These are phyloP conservation scores for Boletus pseudo-olivaceus DNA, from an alignment of 768 basidiomycete species.

Conservation along the genomic window DNA sequence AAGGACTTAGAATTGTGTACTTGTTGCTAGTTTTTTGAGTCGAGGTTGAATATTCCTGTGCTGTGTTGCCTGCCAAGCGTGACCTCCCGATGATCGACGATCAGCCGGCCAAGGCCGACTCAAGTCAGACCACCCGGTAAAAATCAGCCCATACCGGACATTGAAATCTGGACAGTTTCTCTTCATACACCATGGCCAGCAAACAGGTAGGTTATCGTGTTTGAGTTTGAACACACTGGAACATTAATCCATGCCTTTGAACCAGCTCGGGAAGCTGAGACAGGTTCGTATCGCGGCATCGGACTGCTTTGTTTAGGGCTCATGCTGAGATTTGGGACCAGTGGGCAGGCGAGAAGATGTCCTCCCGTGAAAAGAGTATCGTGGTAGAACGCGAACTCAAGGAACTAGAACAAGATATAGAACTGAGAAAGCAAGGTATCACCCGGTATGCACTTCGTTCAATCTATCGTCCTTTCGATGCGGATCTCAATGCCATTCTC, in stretches of 20 bases:
- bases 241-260: conserved; percentile 2
- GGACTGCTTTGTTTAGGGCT: neutral
- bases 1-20: conserved; percentile 2
- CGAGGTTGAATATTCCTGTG: neutral
- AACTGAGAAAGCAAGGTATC: conserved; percentile 70
- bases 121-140: conserved; percentile 16
- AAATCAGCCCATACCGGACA: conserved; percentile 12
- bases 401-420: conserved; percentile 81
- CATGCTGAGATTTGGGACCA: conserved; percentile 33
- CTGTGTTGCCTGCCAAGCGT: neutral
- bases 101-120: conserved; percentile 13
- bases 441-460: conserved; percentile 50
- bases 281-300: conserved; percentile 47
- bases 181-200: conserved; percentile 50
- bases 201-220: conserved; percentile 48
- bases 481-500: conserved; percentile 1
- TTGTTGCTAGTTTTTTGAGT: neutral
- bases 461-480: neutral
- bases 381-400: conserved; percentile 70
- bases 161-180: neutral
- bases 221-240: neutral
- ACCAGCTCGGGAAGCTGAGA: conserved; percentile 70
- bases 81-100: neutral
- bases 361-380: conserved; percentile 74
- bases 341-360: conserved; percentile 91